Percentiles rank a stretch among this genome's conserved stretches.
These are phyloP conservation scores for Apophysomyces ossiformis DNA, from an alignment of 371 early-diverging fungal genomes.

Conservation along the genomic window DNA sequence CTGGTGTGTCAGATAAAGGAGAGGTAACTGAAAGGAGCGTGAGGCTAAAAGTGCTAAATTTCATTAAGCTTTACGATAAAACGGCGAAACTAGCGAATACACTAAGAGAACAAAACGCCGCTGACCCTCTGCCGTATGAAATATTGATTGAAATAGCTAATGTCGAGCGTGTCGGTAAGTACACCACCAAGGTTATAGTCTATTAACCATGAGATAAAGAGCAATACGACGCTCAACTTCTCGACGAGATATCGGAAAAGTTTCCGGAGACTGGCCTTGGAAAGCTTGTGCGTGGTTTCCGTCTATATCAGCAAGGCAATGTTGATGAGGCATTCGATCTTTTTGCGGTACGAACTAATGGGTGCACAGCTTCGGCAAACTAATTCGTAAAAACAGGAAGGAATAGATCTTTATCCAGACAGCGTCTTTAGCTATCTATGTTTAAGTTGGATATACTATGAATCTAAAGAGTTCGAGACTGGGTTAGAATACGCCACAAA, in stretches of 20 bases:
- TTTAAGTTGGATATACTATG: constrained; percentile 59
- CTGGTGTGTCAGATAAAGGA: constrained; percentile 28
- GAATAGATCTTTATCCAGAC: constrained; percentile 48
- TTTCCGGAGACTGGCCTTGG: constrained; percentile 59
- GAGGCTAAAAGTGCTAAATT: not conserved
- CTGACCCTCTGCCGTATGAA: constrained; percentile 54
- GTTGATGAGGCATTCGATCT: constrained; percentile 54
- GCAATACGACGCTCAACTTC: constrained; percentile 50
- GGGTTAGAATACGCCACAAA: constrained; percentile 66
- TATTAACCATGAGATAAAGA: constrained; percentile 21
- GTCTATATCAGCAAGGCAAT: constrained; percentile 42
- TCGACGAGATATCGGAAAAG: constrained; percentile 43
- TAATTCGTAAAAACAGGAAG: constrained; percentile 37
- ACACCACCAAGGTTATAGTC: not conserved
- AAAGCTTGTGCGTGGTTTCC: constrained; percentile 55
- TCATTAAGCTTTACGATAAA: constrained; percentile 36
- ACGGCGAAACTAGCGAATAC: constrained; percentile 40
- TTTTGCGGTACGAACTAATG: constrained; percentile 27
- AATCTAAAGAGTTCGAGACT: constrained; percentile 58
- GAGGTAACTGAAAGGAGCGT: constrained; percentile 22
- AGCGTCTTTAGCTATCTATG: constrained; percentile 59
- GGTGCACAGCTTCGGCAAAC: not conserved
- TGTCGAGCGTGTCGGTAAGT: constrained; percentile 43
- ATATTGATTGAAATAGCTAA: constrained; percentile 55
- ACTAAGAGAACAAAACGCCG: constrained; percentile 29